phyloP scores from a whole-genome alignment of 495 filamentous ascomycete species.

The Trypethelium eluteriae region DNA sequence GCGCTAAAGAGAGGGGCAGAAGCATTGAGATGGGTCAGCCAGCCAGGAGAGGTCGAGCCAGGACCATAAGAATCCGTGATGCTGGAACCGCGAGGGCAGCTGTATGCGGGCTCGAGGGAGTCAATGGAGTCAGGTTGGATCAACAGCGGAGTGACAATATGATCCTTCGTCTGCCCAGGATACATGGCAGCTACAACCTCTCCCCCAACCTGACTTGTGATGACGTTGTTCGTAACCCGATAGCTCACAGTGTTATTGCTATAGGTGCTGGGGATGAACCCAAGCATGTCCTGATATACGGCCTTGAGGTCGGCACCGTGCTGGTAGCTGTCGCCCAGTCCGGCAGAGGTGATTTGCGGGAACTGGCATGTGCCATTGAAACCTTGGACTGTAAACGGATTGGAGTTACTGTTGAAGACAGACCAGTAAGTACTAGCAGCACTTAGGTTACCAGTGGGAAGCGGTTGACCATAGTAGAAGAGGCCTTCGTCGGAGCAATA shows the following conservation, averaged over 20 bases:
- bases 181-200: conserved; percentile 58
- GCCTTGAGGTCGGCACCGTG: conserved; percentile 58
- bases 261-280: conserved; percentile 48
- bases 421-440: conserved; percentile 48
- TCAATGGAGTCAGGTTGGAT: conserved; percentile 50
- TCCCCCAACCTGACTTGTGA: conserved; percentile 62
- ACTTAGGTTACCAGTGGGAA: conserved; percentile 34
- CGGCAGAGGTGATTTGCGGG: conserved; percentile 58
- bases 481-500: conserved; percentile 53
- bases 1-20: conserved; percentile 42
- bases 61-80: conserved; percentile 45
- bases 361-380: conserved; percentile 61
- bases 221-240: conserved; percentile 61
- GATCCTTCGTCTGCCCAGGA: conserved; percentile 20
- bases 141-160: conserved; percentile 37
- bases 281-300: conserved; percentile 54
- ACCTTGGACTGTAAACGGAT: conserved; percentile 51
- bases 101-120: conserved; percentile 56
- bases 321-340: conserved; percentile 57
- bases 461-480: conserved; percentile 53
- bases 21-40: conserved; percentile 52
- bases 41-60: conserved; percentile 39
- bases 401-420: conserved; percentile 45
- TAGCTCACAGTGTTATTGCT: conserved; percentile 41
- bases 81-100: conserved; percentile 42